Conservation (phyloP, 345 rosid genomes). For the Eucalyptus marginata region DNA sequence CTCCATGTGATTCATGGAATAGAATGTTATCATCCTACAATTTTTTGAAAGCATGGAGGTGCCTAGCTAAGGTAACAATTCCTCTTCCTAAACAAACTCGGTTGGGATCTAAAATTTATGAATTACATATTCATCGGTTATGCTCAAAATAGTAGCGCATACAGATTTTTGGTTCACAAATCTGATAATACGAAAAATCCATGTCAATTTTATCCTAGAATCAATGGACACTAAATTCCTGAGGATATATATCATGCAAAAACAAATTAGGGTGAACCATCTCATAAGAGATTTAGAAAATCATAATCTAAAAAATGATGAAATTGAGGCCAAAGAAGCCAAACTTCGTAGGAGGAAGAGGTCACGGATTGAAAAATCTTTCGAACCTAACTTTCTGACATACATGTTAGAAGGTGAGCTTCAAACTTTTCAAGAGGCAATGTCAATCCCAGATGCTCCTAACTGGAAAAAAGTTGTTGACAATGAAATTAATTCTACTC, state of each 20-base stretch:
- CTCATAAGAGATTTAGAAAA: neutral
- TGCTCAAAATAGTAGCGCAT: neutral
- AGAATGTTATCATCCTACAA: neutral
- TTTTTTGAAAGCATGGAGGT: neutral
- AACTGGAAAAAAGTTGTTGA: neutral
- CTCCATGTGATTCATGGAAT: neutral
- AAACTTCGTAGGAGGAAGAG: neutral
- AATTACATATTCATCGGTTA: too few species aligned
- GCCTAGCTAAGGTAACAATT: neutral
- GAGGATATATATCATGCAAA: neutral
- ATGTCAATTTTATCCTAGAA: neutral
- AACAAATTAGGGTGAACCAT: too few species aligned
- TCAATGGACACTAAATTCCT: neutral
- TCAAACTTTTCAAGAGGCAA: neutral
- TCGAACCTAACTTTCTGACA: neutral
- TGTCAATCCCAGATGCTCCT: neutral
- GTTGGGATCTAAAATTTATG: accelerated
- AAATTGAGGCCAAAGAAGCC: neutral
- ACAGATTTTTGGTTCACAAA: neutral
- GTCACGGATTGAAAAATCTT: neutral
- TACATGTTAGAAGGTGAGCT: accelerated
- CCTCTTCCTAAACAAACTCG: neutral
- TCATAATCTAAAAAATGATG: neutral
- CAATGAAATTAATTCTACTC: neutral
- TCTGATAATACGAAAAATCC: neutral